Base-by-base conservation (phyloP, 2,329 filamentous ascomycete genomes). In the Fusarium sp. region DNA sequence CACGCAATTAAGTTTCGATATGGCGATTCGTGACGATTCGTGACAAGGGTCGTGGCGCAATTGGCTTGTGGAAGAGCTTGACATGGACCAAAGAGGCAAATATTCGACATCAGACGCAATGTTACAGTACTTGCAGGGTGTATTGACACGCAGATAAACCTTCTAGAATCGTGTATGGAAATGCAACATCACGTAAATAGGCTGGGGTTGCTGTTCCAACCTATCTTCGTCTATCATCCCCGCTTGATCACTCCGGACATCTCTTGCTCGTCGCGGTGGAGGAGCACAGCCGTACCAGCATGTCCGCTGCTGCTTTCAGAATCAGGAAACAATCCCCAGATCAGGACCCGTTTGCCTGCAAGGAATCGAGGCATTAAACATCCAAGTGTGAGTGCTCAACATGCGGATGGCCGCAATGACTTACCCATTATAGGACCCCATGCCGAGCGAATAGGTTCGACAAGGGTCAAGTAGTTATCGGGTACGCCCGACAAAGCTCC, bases 1-100 rank as follows among this genome's bases (percentile, higher is more conserved):
- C 61, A 64, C 61, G 61, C 52, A 57, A 64, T 64, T 39, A 21
- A 32, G 25, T 25, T 53, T 46, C 10, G 3, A 11, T 21, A 49
- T 64, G 44, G 41, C 57, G 48, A 65, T 59, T 6, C 6, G 19
- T 33, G 19, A 31, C 29, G 9, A 31, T 31, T 14, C 5, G n/a
- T 33, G 13, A 33, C 31, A 6, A 13, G 31, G 31, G 31, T 8
- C 13, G 8, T 33, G 31, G 31, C 17, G n/a, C 4, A n/a, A 7
- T 19, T 19, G 9, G 29, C 27, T n/a, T 33, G 31, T 10, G 2
- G 13, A 11, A 31, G 13, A 31, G 13, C 13, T 31, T 11, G 9
- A 31, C 29, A 13, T 6, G 4, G 29, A 6, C 23, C 13, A 13
- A 33, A 7, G n/a, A 33, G 14, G 14, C 14, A 14, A 33, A 32